A percentile compares a stretch with the other conserved stretches of the same genome.
phyloP scores from a whole-genome alignment of 2,329 filamentous ascomycete species.

The Reticulascus tulasneorum region DNA sequence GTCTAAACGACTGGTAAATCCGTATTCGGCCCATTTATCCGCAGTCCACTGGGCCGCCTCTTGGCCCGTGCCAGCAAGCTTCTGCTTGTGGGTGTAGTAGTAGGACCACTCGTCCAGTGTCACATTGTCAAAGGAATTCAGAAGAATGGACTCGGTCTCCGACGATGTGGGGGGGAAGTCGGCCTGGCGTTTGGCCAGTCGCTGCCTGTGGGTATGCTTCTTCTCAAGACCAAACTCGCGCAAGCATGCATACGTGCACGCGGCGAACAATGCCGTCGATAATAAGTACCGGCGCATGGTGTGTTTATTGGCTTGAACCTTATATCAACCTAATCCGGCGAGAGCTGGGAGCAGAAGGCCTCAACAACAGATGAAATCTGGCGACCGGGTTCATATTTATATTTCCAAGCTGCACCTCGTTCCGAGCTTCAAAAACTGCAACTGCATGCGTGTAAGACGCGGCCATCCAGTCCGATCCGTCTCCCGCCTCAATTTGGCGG shows the following conservation, averaged over 20 bases:
- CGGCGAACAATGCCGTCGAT: too few species aligned
- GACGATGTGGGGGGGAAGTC: conserved; percentile 31
- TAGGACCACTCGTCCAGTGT: conserved; percentile 33
- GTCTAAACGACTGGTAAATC: conserved; percentile 28
- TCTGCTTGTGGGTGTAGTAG: conserved; percentile 35
- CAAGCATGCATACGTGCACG: conserved; percentile 23
- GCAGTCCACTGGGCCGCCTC: conserved; percentile 34
- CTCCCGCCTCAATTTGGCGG: too few species aligned
- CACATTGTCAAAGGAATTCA: conserved; percentile 33
- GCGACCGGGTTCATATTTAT: too few species aligned
- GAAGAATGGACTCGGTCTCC: conserved; percentile 27
- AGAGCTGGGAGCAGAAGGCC: too few species aligned
- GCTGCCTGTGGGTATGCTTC: conserved; percentile 27
- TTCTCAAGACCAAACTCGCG: conserved; percentile 22
- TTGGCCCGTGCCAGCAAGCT: conserved; percentile 31
- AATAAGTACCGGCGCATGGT: too few species aligned
- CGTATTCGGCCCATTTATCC: conserved; percentile 31
- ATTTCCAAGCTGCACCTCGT: too few species aligned
- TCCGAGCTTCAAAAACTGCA: too few species aligned
- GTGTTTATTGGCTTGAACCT: too few species aligned
- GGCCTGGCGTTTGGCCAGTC: conserved; percentile 24
- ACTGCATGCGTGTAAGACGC: too few species aligned
- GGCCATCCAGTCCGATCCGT: too few species aligned
- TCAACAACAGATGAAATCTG: too few species aligned
- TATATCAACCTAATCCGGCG: too few species aligned